These are phyloP conservation scores for Blumeriella jaapii DNA, from an alignment of 2,329 filamentous ascomycete genomes.

Conservation along the genomic window DNA sequence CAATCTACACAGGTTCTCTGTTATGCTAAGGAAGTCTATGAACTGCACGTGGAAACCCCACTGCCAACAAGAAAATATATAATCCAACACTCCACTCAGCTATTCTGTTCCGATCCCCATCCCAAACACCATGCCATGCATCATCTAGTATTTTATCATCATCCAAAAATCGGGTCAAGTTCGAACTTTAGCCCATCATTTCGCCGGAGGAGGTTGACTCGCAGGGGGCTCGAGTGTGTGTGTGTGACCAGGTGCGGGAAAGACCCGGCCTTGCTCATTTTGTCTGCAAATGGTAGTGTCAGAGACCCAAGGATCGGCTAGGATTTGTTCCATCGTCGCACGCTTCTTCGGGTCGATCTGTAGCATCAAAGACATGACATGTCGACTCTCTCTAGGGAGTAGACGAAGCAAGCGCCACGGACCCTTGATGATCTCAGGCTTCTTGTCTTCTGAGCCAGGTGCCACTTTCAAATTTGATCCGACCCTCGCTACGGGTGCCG, in stretches of 20 bases:
- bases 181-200: slow-evolving; percentile 1
- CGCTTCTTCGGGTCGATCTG: slow-evolving; percentile 75
- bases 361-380: slow-evolving; percentile 87
- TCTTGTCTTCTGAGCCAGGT: slow-evolving; percentile 37
- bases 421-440: slow-evolving; percentile 67
- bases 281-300: slow-evolving; percentile 77
- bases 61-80: not conserved
- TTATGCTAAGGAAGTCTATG: slow-evolving; percentile 10
- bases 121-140: slow-evolving; percentile 5
- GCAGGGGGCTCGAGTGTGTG: slow-evolving; percentile 73
- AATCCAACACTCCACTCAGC: not conserved
- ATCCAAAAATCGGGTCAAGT: slow-evolving; percentile 1
- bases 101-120: not conserved
- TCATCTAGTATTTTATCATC: too few relatives aligned
- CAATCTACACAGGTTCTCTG: slow-evolving; percentile 18
- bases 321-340: slow-evolving; percentile 74
- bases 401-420: slow-evolving; percentile 84
- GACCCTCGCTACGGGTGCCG: slow-evolving; percentile 14
- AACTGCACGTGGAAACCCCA: slow-evolving; percentile 7
- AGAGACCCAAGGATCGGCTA: slow-evolving; percentile 83
- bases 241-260: slow-evolving; percentile 64
- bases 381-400: slow-evolving; percentile 76
- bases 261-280: slow-evolving; percentile 62
- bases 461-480: slow-evolving; percentile 7
- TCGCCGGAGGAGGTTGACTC: slow-evolving; percentile 26